Conservation (phyloP, 1,139 yeast genomes). For the Diutina mesorugosa region DNA sequence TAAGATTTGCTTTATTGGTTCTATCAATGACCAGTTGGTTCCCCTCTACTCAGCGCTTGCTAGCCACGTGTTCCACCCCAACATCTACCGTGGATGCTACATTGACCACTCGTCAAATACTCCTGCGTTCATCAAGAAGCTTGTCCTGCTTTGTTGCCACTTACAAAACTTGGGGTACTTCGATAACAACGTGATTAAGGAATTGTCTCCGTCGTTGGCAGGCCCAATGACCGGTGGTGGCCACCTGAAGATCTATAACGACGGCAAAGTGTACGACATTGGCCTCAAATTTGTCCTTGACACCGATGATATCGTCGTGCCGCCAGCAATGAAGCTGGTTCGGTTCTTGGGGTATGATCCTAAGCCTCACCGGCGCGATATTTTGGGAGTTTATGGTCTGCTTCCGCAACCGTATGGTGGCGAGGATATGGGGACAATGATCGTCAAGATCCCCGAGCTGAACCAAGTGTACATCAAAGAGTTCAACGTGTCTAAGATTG, state of each 20-base stretch:
- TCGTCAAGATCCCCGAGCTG: slow-evolving; percentile 5
- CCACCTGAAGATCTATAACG: slow-evolving; percentile 81
- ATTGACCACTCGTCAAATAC: slow-evolving; percentile 51
- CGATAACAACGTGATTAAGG: slow-evolving; percentile 70
- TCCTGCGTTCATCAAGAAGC: slow-evolving; percentile 31
- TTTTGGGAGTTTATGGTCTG: neutral
- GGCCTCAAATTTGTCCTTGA: slow-evolving; percentile 67
- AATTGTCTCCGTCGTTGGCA: slow-evolving; percentile 48
- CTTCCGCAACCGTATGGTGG: neutral
- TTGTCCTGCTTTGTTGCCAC: slow-evolving; percentile 22
- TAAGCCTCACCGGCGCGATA: neutral
- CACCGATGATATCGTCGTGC: slow-evolving; percentile 44
- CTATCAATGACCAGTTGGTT: slow-evolving; percentile 83
- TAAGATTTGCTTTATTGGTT: slow-evolving; percentile 71
- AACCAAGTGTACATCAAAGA: slow-evolving; percentile 45
- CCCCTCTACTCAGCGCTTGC: slow-evolving; percentile 86
- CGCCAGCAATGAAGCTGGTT: neutral
- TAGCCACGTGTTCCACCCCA: slow-evolving; percentile 76
- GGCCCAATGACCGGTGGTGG: slow-evolving; percentile 23
- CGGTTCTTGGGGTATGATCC: slow-evolving; percentile 1
- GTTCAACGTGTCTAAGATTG: slow-evolving; percentile 46
- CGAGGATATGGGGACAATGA: slow-evolving; percentile 1
- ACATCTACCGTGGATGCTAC: slow-evolving; percentile 78
- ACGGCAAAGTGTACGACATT: slow-evolving; percentile 69
- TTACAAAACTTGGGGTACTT: slow-evolving; percentile 69